Evolutionary conservation across 257 asterid genomes (phyloP), one percentile per base, ranked within the genome.

Genomic region (Misopates orontium): DNA sequence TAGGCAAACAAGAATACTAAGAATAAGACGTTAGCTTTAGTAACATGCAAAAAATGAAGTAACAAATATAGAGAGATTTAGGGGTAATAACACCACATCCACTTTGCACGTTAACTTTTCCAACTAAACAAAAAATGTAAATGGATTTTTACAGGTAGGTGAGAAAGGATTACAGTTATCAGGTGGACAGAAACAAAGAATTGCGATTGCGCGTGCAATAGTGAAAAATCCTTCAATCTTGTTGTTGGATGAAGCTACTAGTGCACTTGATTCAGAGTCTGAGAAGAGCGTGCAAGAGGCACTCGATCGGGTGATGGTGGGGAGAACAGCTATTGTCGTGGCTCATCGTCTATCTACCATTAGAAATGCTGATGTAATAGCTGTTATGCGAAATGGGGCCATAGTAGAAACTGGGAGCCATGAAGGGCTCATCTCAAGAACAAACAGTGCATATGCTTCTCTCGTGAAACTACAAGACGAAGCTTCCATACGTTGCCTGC

Each of bases 211-310:
- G 13, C 92, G 97, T 44, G 96, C 99, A 7, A 83, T 90, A 52
- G 96, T 94, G 69, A 90, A 90, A 71, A 88, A 88, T 49, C 99
- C 99, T 10, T 85, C 95, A 15, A 76, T 90, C 60, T 88, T 94
- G 78, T 57, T 94, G 71, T 69, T 94, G 80, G 99, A 94, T 55
- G 99, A 94, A 76, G 99, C 99, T 11, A 94, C 97, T 0, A 94
- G 99, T 67, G 97, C 99, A 31, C 97, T 90, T 58, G 99, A 94
- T 74, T 93, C 97, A 4, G 99, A 90, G 75, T 90, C 97, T 0
- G 99, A 94, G 77, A 85, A 82, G 68, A 83, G 95, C 19, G 99
- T 94, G 72, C 99, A 90, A 66, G 96, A 88, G 79, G 4, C 36
- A 5, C 88, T 84, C 28, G 87, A 84, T 50, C 87, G 79, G 8